Evolutionary conservation across 176 grass and related monocot species (phyloP), one percentile per base, ranked within the genome.

Genomic region (Oropetium thomaeum): DNA sequence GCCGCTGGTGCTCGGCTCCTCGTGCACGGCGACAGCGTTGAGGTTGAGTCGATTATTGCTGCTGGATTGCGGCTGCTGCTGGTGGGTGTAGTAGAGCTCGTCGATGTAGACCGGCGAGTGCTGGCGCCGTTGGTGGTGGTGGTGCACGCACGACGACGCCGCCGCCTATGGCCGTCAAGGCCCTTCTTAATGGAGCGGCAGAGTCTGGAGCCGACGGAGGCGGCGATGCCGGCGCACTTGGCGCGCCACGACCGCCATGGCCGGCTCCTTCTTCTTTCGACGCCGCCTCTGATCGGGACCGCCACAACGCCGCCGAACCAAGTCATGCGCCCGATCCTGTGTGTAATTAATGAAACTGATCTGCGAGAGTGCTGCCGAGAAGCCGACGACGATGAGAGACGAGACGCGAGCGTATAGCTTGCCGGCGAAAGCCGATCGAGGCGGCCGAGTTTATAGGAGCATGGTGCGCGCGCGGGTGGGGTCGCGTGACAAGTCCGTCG

Each of bases 51-150:
- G 23, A 67, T 57, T 70, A 37, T 7, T n/a, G 77, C n/a, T 5
- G 49, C 10, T 1, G 20, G 71, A 40, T 38, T 15, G 37, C 10
- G 1, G 38, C 3, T 11, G 19, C 1, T 22, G 57, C 17, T 32
- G 47, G 20, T 71, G 58, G 73, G 62, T 58, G 81, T 93, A 90
- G 81, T 93, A 90, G 65, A 90, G 82, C 57, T 93, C 87, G 71
- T 90, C 91, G 25, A 85, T 58, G 67, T 90, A 87, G 38, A 90
- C 87, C 42, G 85, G 65, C 61, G 78, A n/a, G n/a, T n/a, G n/a
- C n/a, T n/a, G n/a, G n/a, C n/a, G n/a, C n/a, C n/a, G n/a, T n/a
- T n/a, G 62, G 4, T 5, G 67, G 72, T 4, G 38, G 20, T 81
- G 86, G 31, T 25, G 69, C 52, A 39, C 11, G 11, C 42, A 10